Percentiles rank a stretch among this genome's conserved stretches.
Evolutionary conservation across 371 early-diverging fungal genomes (phyloP).

Genomic region (Globomyces sp.): DNA sequence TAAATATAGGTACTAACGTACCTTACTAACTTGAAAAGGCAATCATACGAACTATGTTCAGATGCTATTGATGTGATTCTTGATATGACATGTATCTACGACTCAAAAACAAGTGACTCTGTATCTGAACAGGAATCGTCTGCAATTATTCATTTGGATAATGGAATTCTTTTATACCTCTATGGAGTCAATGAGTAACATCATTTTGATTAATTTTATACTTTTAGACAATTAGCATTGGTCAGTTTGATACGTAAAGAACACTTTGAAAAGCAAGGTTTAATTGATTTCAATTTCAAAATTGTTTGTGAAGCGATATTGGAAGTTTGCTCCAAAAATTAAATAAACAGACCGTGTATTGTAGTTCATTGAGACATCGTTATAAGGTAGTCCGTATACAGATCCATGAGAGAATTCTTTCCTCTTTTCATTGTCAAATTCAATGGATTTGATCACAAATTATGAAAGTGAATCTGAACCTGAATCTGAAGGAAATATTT

Average conservation of each 20-base stretch:
- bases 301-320: constrained; percentile 41
- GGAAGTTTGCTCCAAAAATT: constrained; percentile 26
- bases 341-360: too few relatives aligned
- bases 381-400: too few relatives aligned
- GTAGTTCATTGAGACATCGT: too few relatives aligned
- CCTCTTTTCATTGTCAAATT: too few relatives aligned
- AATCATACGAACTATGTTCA: constrained; percentile 87
- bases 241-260: constrained; percentile 83
- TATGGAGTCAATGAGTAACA: constrained; percentile 73
- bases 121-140: constrained; percentile 37
- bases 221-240: constrained; percentile 63
- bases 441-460: too few relatives aligned
- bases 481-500: too few relatives aligned
- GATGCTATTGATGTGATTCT: constrained; percentile 94
- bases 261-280: constrained; percentile 82
- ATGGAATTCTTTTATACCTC: constrained; percentile 80
- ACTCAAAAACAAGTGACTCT: neutral
- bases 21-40: constrained; percentile 34
- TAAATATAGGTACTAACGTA: too few relatives aligned
- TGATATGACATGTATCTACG: constrained; percentile 77
- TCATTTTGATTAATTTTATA: neutral
- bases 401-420: too few relatives aligned
- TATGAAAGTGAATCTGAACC: too few relatives aligned
- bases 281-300: constrained; percentile 84
- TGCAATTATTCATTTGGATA: constrained; percentile 73